Base-by-base conservation (phyloP, 768 basidiomycete species). In the Kwoniella botswanensis region DNA sequence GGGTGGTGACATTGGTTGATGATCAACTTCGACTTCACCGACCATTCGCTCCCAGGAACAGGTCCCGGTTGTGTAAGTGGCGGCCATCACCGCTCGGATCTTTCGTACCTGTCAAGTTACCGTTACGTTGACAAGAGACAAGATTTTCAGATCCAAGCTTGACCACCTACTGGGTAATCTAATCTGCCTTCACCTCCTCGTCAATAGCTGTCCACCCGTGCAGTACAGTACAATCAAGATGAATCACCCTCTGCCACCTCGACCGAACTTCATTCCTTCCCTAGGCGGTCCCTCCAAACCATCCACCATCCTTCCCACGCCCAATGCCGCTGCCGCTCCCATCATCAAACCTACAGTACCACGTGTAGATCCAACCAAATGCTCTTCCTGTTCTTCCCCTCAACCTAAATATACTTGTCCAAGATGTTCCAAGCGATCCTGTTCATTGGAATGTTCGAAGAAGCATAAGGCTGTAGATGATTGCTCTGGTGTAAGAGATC, bases 371-470 rank as follows among this genome's bases (percentile, higher is more conserved):
- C 46, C 22, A 22, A 50, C 42, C n/a, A 29, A 53, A 24, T 80
- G 79, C 55, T 65, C 55, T 10, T 59, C 76, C 67, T 80, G 79
- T 66, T 58, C 63, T 18, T 4, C 56, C 1, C 70, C 76, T 0
- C 70, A 75, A 18, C 68, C 82, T 12, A 82, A 82, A 72, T 83
- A 83, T 76, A 81, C 78, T 29, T 83, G 82, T 64, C 82, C 82
- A 0, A 68, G 79, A 21, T 83, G 82, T 63, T 62, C 72, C n/a
- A 44, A 56, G 57, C 56, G 60, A 42, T 80, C 81, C n/a, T 83
- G 82, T 58, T 81, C 79, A 9, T 66, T 79, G 22, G 52, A 69
- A 9, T 83, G 82, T 60, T 77, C 81, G 11, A 76, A 66, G n/a
- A 26, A 70, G 18, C 82, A 83, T 58, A 83, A 83, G 64, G 10